Conservation (phyloP, 2,329 filamentous ascomycete genomes). For the Hyphodiscus sp. region DNA sequence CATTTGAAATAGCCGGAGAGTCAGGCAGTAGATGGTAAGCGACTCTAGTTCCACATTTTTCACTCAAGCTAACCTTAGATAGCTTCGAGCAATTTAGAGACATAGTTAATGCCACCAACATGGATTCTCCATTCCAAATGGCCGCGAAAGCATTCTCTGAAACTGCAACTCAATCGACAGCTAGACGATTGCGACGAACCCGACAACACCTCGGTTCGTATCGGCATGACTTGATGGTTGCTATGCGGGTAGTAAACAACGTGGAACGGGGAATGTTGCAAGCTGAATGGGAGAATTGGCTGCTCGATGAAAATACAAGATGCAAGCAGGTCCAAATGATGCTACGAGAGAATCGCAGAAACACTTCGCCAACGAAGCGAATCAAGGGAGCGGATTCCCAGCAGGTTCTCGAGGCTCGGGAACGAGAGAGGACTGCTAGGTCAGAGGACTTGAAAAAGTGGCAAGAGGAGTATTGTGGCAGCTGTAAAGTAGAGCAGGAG, state of each 20-base stretch:
- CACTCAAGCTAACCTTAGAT: slow-evolving; percentile 11
- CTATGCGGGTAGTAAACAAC: slow-evolving; percentile 81
- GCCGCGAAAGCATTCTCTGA: slow-evolving; percentile 43
- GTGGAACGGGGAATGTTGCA: slow-evolving; percentile 81
- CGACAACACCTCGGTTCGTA: slow-evolving; percentile 77
- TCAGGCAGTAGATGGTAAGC: slow-evolving; percentile 45
- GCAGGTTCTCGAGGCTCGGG: slow-evolving; percentile 17
- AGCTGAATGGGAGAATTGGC: slow-evolving; percentile 91
- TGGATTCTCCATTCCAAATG: slow-evolving; percentile 50
- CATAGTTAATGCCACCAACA: slow-evolving; percentile 51
- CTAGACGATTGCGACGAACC: slow-evolving; percentile 65
- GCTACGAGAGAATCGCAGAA: slow-evolving; percentile 33
- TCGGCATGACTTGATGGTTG: slow-evolving; percentile 84
- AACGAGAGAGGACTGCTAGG: slow-evolving; percentile 27
- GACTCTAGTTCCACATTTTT: not conserved
- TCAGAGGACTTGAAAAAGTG: slow-evolving; percentile 44
- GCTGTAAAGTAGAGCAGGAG: slow-evolving; percentile 39
- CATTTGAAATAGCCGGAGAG: slow-evolving; percentile 11
- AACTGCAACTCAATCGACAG: slow-evolving; percentile 45
- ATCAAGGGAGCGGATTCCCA: slow-evolving; percentile 17
- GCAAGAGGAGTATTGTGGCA: slow-evolving; percentile 56
- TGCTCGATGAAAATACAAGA: slow-evolving; percentile 67
- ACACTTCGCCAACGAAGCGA: slow-evolving; percentile 22
- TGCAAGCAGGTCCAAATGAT: slow-evolving; percentile 57
- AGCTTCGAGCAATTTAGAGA: slow-evolving; percentile 56